phyloP scores from a whole-genome alignment of 805 yeast genomes.

The Pichia californica region DNA sequence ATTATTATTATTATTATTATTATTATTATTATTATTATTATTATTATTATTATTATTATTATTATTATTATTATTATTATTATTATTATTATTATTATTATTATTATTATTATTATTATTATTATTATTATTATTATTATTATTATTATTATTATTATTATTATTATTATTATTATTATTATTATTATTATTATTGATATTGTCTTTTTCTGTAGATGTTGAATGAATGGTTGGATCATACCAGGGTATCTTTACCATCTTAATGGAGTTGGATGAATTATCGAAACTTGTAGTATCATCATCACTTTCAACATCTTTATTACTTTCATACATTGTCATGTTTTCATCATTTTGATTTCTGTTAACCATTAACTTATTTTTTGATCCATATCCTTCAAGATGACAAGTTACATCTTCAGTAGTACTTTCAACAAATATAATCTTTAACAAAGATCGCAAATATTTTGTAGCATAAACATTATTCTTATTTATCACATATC shows the following conservation, averaged over 20 bases:
- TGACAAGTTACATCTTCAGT: slow-evolving; percentile 18
- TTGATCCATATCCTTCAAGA: slow-evolving; percentile 15
- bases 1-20: no score
- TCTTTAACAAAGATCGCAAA: slow-evolving; percentile 21
- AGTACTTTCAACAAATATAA: slow-evolving; percentile 21
- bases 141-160: no score
- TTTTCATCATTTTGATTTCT: background rate
- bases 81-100: no score
- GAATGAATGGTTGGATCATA: background rate
- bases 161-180: no score
- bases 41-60: no score
- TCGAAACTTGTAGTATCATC: background rate
- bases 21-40: no score
- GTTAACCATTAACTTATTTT: background rate
- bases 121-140: no score
- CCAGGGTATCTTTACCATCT: slow-evolving; percentile 11
- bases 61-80: no score
- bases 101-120: no score
- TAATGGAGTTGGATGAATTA: background rate
- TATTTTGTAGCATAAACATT: slow-evolving; percentile 21
- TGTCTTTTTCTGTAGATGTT: background rate
- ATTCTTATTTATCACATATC: slow-evolving; percentile 1
- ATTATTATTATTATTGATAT: background rate
- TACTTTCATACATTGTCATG: no score
- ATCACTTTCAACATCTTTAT: background rate